Evolutionary conservation across 345 rosid species (phyloP).

Genomic region (Nephelium lappaceum): DNA sequence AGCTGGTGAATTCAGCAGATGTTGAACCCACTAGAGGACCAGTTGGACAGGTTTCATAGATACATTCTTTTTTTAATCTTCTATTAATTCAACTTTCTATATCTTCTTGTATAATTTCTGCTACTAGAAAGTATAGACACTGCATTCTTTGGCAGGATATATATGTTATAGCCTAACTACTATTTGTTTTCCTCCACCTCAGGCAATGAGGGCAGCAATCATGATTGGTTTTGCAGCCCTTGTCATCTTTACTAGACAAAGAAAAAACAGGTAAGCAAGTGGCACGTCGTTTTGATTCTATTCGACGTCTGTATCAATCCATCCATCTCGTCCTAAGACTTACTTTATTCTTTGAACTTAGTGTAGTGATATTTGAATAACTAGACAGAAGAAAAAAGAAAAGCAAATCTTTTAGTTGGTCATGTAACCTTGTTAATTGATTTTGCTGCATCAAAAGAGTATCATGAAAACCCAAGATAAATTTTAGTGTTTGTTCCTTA

Average conservation of each 20-base stretch:
- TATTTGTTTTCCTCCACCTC: conserved; percentile 1
- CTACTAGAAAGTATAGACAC: neutral
- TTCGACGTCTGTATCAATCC: too few species aligned
- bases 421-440: too few species aligned
- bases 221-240: conserved; percentile 67
- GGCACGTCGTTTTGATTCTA: too few species aligned
- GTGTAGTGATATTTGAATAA: neutral
- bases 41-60: conserved; percentile 38
- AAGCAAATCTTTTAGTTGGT: too few species aligned
- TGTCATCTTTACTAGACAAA: conserved; percentile 59
- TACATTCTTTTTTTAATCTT: neutral
- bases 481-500: conserved; percentile 1
- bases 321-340: too few species aligned
- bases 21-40: conserved; percentile 32
- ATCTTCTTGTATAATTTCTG: neutral
- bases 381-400: too few species aligned
- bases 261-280: conserved; percentile 40
- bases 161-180: neutral
- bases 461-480: neutral
- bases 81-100: neutral
- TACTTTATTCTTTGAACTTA: neutral
- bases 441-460: neutral
- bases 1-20: conserved; percentile 28
- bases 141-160: too few species aligned
- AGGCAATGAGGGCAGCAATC: conserved; percentile 52